A percentile compares a stretch with the other conserved stretches of the same genome.
Conservation (phyloP, 768 basidiomycete genomes). For the Amanita phalloides region DNA sequence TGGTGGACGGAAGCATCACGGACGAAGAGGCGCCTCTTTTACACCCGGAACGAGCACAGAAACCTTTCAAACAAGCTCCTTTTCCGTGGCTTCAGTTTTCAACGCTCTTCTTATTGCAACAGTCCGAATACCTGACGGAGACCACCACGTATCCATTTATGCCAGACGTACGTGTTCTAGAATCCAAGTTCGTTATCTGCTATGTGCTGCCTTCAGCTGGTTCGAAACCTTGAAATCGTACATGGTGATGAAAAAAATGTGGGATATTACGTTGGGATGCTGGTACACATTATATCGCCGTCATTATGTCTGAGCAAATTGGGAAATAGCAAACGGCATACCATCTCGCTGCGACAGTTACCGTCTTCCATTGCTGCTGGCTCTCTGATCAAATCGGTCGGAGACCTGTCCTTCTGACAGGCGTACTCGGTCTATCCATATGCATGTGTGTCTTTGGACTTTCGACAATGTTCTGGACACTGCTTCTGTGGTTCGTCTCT, state of each 20-base stretch:
- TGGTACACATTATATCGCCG: slow-evolving; percentile 28
- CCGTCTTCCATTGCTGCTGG: slow-evolving; percentile 66
- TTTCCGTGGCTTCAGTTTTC: slow-evolving; percentile 62
- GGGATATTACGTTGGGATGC: slow-evolving; percentile 66
- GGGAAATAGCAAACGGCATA: slow-evolving; percentile 58
- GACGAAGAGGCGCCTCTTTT: too few relatives aligned
- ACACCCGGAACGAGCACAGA: too few relatives aligned
- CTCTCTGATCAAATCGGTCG: slow-evolving; percentile 64
- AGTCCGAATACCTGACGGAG: slow-evolving; percentile 34
- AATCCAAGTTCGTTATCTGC: background rate
- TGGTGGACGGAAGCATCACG: too few relatives aligned
- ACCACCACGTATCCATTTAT: slow-evolving; percentile 72
- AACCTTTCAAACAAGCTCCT: background rate
- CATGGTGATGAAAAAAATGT: slow-evolving; percentile 55
- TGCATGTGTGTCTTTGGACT: slow-evolving; percentile 72
- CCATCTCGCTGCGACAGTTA: slow-evolving; percentile 61
- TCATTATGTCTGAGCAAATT: background rate
- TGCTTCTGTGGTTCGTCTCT: slow-evolving; percentile 24
- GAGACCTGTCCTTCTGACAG: slow-evolving; percentile 61
- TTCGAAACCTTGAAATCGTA: slow-evolving; percentile 42
- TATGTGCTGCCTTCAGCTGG: background rate
- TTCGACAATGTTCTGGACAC: slow-evolving; percentile 55
- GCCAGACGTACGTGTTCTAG: slow-evolving; percentile 41
- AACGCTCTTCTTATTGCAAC: slow-evolving; percentile 54
- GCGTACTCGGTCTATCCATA: slow-evolving; percentile 48